Evolutionary conservation across 306 rosid species (phyloP).

Genomic region (Ormosia semicastrata): DNA sequence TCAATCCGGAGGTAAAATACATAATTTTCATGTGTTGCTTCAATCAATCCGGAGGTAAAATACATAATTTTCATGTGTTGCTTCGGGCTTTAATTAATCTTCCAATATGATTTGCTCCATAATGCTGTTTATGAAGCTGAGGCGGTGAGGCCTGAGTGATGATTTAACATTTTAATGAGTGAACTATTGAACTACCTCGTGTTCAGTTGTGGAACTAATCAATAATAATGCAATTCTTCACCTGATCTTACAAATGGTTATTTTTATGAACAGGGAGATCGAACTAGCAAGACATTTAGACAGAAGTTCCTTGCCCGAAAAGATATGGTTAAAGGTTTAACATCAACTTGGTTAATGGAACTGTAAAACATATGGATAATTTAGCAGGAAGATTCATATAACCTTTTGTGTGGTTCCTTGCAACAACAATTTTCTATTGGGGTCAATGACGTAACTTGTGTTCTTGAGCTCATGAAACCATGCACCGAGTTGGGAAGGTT

Average conservation of each 20-base stretch:
- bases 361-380: neutral
- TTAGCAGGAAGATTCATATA: neutral
- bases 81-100: neutral
- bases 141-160: neutral
- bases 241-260: slow-evolving; percentile 3
- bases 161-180: slow-evolving; percentile 6
- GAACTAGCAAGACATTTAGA: slow-evolving; percentile 47
- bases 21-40: slow-evolving; percentile 31
- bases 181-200: neutral
- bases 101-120: neutral
- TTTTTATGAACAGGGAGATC: slow-evolving; percentile 47
- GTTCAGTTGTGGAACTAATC: neutral
- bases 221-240: neutral
- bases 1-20: slow-evolving; percentile 52
- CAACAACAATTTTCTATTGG: slow-evolving; percentile 84
- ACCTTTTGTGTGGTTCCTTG: slow-evolving; percentile 11
- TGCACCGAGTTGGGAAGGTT: slow-evolving; percentile 25
- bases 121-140: neutral
- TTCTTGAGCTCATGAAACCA: slow-evolving; percentile 82
- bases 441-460: slow-evolving; percentile 78
- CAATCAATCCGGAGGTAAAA: slow-evolving; percentile 56
- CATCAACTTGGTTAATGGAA: neutral
- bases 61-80: neutral
- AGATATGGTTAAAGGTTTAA: slow-evolving; percentile 74
- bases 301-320: slow-evolving; percentile 64